Percentiles rank a stretch among this genome's conserved stretches.
Evolutionary conservation across 306 rosid genomes (phyloP).

Genomic region (Luffa aegyptiaca): DNA sequence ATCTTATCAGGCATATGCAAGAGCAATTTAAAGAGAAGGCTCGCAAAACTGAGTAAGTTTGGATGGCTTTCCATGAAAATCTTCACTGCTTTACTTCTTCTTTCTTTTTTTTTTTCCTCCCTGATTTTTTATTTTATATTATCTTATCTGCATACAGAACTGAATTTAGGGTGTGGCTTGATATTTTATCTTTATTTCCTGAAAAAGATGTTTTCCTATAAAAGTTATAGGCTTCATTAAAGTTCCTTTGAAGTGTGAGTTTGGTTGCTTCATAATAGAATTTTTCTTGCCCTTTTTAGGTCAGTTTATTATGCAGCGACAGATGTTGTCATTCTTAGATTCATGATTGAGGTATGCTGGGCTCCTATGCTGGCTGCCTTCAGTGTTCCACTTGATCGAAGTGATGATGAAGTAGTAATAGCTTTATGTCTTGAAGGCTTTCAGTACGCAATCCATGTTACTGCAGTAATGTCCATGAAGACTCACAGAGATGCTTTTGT

Average conservation of each 20-base stretch:
- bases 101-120: neutral
- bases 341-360: slow-evolving; percentile 99
- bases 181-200: neutral
- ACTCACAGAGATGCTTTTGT: slow-evolving; percentile 98
- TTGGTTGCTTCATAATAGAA: neutral
- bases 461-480: slow-evolving; percentile 95
- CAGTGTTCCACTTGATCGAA: slow-evolving; percentile 98
- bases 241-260: neutral
- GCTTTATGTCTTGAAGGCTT: slow-evolving; percentile 90
- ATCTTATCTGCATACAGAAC: neutral
- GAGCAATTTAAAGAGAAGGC: slow-evolving; percentile 96
- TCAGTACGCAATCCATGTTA: slow-evolving; percentile 84
- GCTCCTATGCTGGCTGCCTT: slow-evolving; percentile 99
- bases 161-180: neutral
- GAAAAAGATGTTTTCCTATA: neutral
- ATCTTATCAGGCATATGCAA: slow-evolving; percentile 93
- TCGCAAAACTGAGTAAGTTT: slow-evolving; percentile 90
- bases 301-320: slow-evolving; percentile 95
- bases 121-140: neutral
- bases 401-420: slow-evolving; percentile 83
- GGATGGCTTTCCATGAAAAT: slow-evolving; percentile 6
- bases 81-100: neutral
- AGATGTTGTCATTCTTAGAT: slow-evolving; percentile 82
- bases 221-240: neutral
- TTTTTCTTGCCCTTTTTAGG: slow-evolving; percentile 39